These are phyloP conservation scores for Trametes gibbosa DNA, from an alignment of 768 basidiomycete genomes.

Conservation along the genomic window DNA sequence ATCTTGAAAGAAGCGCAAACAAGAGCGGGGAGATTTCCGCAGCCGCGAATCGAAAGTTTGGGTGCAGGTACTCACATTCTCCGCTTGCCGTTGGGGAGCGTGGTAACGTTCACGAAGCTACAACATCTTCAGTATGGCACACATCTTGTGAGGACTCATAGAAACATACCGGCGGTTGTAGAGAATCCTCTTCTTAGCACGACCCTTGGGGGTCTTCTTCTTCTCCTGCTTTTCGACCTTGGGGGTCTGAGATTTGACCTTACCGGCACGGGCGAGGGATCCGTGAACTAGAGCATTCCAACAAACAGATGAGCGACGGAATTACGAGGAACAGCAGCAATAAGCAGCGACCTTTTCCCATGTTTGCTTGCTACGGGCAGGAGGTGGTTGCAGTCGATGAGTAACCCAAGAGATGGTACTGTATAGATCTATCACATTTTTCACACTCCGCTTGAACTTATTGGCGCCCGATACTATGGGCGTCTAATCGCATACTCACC, in stretches of 20 bases:
- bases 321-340: background rate
- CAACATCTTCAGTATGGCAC: conserved; percentile 8
- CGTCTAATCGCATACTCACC: background rate
- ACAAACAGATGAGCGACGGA: conserved; percentile 6
- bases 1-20: conserved; percentile 38
- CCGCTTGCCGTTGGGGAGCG: conserved; percentile 88
- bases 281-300: conserved; percentile 73
- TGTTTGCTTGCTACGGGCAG: conserved; percentile 59
- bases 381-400: conserved; percentile 31
- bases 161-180: conserved; percentile 85
- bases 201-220: conserved; percentile 97
- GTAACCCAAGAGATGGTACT: conserved; percentile 26
- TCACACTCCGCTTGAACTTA: conserved; percentile 5
- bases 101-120: conserved; percentile 93
- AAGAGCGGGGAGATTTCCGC: background rate
- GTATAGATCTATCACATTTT: conserved; percentile 18
- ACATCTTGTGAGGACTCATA: background rate
- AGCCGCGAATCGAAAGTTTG: conserved; percentile 8
- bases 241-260: conserved; percentile 97
- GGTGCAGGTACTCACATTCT: conserved; percentile 73
- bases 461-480: background rate
- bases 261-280: conserved; percentile 98
- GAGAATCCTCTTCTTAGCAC: conserved; percentile 93
- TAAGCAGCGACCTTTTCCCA: conserved; percentile 60
- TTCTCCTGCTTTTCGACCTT: conserved; percentile 99